Percentiles rank a stretch among this genome's conserved stretches.
These are phyloP conservation scores for Erysimum pusillum DNA, from an alignment of 441 rosid species.

Conservation along the genomic window DNA sequence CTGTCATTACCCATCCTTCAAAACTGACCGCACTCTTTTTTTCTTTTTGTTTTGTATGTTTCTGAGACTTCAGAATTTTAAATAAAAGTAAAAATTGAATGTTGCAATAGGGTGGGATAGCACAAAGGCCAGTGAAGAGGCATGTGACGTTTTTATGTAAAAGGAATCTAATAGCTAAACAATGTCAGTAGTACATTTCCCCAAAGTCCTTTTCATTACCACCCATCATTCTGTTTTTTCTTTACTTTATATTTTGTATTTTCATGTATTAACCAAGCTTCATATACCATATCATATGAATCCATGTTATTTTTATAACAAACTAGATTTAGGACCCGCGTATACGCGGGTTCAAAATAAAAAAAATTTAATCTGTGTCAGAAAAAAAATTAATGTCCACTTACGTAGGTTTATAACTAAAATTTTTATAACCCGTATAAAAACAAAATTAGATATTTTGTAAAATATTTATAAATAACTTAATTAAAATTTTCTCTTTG, in stretches of 20 bases:
- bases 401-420: too few species aligned
- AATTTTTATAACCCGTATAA: too few species aligned
- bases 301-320: not conserved
- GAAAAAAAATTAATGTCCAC: too few species aligned
- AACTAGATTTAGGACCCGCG: too few species aligned
- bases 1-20: not conserved
- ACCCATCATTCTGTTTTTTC: not conserved
- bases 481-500: too few species aligned
- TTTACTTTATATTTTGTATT: not conserved
- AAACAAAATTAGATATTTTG: too few species aligned
- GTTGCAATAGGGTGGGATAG: not conserved
- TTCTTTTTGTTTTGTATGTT: not conserved
- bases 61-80: not conserved
- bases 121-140: slow-evolving; percentile 10
- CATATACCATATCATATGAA: not conserved
- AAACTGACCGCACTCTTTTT: not conserved
- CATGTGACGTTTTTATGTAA: slow-evolving; percentile 15
- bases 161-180: slow-evolving; percentile 18
- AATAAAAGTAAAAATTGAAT: not conserved
- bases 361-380: too few species aligned
- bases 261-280: not conserved
- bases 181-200: not conserved
- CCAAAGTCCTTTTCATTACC: not conserved
- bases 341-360: too few species aligned
- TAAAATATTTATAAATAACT: too few species aligned